Conservation (phyloP, 2,329 filamentous ascomycete genomes). For the Neobulgaria alba region DNA sequence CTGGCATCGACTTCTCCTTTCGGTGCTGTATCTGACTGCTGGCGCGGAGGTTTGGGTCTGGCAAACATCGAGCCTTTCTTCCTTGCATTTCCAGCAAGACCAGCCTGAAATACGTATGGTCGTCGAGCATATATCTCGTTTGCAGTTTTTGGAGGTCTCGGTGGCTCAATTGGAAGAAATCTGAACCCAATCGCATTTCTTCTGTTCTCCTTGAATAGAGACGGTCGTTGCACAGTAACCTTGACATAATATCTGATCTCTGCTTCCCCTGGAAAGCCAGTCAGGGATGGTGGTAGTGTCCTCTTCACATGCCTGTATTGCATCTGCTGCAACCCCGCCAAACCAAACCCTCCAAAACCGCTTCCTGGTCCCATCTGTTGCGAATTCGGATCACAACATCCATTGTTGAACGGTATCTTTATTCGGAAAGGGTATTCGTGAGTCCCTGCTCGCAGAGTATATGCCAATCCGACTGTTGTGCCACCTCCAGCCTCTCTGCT, state of each 20-base stretch:
- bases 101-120: constrained; percentile 47
- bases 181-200: constrained; percentile 62
- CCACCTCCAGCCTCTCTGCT: constrained; percentile 23
- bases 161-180: constrained; percentile 88
- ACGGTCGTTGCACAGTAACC: constrained; percentile 83
- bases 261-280: constrained; percentile 77
- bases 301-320: constrained; percentile 66
- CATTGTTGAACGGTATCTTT: constrained; percentile 70
- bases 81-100: constrained; percentile 26
- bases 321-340: constrained; percentile 55
- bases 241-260: constrained; percentile 94
- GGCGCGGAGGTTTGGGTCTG: constrained; percentile 23
- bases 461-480: constrained; percentile 31
- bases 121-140: constrained; percentile 82
- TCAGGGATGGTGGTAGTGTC: constrained; percentile 81
- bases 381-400: constrained; percentile 42
- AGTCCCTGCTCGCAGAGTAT: constrained; percentile 57
- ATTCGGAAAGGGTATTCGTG: constrained; percentile 74
- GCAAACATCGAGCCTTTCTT: constrained; percentile 25
- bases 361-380: constrained; percentile 43
- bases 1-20: constrained; percentile 70
- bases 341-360: constrained; percentile 48
- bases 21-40: constrained; percentile 42
- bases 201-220: constrained; percentile 85
- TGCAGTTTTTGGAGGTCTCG: constrained; percentile 54